These are phyloP conservation scores for Casuarina cunninghamiana DNA, from an alignment of 306 rosid genomes.

Conservation along the genomic window DNA sequence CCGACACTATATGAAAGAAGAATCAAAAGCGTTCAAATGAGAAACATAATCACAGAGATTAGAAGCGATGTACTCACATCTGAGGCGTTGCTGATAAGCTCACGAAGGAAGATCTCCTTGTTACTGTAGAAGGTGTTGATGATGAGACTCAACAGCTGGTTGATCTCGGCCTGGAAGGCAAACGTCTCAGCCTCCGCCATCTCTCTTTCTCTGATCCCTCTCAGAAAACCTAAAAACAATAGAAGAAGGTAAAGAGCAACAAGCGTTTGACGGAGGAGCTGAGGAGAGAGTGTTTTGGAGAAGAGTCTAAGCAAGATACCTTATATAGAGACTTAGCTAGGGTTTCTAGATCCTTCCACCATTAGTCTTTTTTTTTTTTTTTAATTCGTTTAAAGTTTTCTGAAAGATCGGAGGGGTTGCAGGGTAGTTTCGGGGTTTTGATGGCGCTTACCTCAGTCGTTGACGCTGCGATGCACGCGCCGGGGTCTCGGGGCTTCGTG, in stretches of 20 bases:
- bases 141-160: conserved; percentile 84
- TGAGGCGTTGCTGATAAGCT: conserved; percentile 77
- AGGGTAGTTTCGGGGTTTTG: not conserved
- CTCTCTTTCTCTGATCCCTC: not conserved
- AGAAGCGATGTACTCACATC: conserved; percentile 43
- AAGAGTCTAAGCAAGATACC: not conserved
- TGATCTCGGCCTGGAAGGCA: conserved; percentile 94
- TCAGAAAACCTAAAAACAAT: not conserved
- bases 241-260: not conserved
- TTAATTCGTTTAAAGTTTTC: not conserved
- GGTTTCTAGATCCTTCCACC: conserved; percentile 86
- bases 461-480: not conserved
- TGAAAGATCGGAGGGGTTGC: not conserved
- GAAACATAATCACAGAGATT: not conserved
- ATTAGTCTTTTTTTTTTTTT: not conserved
- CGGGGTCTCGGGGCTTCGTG: too few relatives aligned
- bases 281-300: not conserved
- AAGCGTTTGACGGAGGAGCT: not conserved
- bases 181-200: conserved; percentile 81
- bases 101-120: conserved; percentile 94
- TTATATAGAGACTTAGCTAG: conserved; percentile 41
- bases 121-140: conserved; percentile 93
- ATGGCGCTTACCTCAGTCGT: not conserved
- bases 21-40: not conserved
- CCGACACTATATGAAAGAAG: not conserved